Percentiles rank a stretch among this genome's conserved stretches.
These are phyloP conservation scores for Massariosphaeria phaeospora DNA, from an alignment of 495 filamentous ascomycete species.

Conservation along the genomic window DNA sequence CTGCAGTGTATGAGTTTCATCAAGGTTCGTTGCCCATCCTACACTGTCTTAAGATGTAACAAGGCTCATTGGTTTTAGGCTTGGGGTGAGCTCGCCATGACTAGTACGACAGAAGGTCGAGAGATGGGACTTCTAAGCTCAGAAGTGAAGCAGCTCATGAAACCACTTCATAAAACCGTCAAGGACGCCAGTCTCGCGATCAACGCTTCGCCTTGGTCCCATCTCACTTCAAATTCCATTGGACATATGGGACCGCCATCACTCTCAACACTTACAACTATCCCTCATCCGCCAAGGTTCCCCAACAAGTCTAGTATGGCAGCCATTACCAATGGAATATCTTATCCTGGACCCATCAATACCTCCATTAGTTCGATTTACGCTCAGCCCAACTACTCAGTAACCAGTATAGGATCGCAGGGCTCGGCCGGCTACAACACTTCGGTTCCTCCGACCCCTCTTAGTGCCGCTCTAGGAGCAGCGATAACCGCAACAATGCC, in stretches of 20 bases:
- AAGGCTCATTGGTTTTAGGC: constrained; percentile 43
- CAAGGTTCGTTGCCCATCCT: constrained; percentile 36
- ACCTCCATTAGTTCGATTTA: constrained; percentile 26
- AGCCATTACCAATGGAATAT: not conserved
- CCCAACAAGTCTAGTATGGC: not conserved
- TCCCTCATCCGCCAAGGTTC: constrained; percentile 23
- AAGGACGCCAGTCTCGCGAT: constrained; percentile 71
- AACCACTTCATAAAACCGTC: constrained; percentile 68
- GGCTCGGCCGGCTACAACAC: constrained; percentile 40
- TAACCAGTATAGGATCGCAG: constrained; percentile 31
- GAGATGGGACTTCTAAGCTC: constrained; percentile 60
- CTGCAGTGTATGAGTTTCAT: constrained; percentile 71
- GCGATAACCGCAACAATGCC: constrained; percentile 87
- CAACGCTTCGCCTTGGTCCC: constrained; percentile 71
- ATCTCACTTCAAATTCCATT: constrained; percentile 35
- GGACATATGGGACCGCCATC: constrained; percentile 10
- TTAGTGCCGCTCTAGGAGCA: constrained; percentile 80
- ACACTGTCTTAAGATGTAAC: not conserved
- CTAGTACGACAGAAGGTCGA: constrained; percentile 56
- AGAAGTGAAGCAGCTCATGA: constrained; percentile 65
- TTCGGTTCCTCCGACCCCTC: constrained; percentile 59
- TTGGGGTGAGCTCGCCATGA: constrained; percentile 59
- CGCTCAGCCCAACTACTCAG: constrained; percentile 12
- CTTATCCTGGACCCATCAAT: constrained; percentile 30
- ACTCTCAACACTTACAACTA: constrained; percentile 16